Conservation (phyloP, 768 basidiomycete genomes). For the Cystofilobasidium ferigula region DNA sequence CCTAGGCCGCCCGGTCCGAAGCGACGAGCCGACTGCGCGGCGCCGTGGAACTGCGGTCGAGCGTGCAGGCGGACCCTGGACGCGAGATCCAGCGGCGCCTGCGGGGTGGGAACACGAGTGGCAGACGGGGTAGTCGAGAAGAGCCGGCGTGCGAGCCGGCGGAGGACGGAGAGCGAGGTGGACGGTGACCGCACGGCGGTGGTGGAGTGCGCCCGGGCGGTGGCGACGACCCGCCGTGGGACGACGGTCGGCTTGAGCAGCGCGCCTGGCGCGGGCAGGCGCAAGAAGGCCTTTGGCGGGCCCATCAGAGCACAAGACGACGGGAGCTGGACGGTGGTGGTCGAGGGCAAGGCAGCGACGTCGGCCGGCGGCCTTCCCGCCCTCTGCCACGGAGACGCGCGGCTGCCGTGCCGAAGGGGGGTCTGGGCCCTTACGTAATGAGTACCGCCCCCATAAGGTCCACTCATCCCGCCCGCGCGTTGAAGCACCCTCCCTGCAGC, state of each 20-base stretch:
- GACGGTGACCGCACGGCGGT: too few relatives aligned
- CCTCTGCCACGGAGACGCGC: too few relatives aligned
- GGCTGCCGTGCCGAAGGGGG: too few relatives aligned
- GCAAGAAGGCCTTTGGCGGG: background rate
- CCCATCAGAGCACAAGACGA: background rate
- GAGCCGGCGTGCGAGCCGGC: background rate
- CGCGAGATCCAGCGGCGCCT: background rate
- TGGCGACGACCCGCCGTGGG: background rate
- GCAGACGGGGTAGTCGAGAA: background rate
- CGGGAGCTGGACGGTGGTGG: background rate
- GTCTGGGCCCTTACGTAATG: too few relatives aligned
- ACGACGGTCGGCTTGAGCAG: background rate
- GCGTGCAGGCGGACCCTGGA: background rate
- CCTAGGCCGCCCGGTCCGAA: conserved; percentile 1
- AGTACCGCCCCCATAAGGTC: too few relatives aligned
- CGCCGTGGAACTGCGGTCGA: background rate
- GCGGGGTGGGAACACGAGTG: background rate
- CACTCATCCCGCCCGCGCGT: too few relatives aligned
- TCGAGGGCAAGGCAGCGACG: background rate
- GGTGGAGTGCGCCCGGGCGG: background rate
- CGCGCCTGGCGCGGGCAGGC: background rate
- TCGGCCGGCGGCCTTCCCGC: too few relatives aligned
- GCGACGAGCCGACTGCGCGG: background rate
- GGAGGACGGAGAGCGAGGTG: background rate
- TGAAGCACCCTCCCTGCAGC: too few relatives aligned